Evolutionary conservation across 2,329 filamentous ascomycete species (phyloP).

Genomic region (Gyromitra esculenta): DNA sequence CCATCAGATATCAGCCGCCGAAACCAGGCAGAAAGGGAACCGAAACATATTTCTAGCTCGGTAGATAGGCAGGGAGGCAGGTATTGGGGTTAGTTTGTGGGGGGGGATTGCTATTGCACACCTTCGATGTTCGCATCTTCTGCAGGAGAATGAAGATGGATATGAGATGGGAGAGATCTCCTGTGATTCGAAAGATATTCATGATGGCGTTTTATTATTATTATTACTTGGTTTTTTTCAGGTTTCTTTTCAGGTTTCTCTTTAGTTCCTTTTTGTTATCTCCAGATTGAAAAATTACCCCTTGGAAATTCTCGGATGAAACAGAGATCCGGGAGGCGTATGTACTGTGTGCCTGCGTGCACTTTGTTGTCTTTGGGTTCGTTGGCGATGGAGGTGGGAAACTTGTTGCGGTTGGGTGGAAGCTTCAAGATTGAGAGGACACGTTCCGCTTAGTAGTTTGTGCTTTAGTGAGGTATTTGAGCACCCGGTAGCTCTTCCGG

Average conservation of each 20-base stretch:
- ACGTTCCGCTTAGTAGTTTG: conserved; percentile 53
- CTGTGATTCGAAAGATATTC: conserved; percentile 57
- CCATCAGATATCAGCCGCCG: conserved; percentile 31
- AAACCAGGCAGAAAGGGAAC: conserved; percentile 35
- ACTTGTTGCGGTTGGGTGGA: conserved; percentile 44
- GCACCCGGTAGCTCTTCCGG: conserved; percentile 48
- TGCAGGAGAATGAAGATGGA: conserved; percentile 95
- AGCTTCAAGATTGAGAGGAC: conserved; percentile 50
- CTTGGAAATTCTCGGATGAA: conserved; percentile 45
- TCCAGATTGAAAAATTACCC: conserved; percentile 12
- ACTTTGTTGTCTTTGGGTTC: conserved; percentile 45
- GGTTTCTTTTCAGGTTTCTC: conserved; percentile 12
- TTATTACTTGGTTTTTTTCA: conserved; percentile 30
- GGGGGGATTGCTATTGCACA: conserved; percentile 50
- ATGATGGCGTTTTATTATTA: conserved; percentile 51
- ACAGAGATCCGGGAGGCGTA: conserved; percentile 41
- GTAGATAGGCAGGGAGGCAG: no score
- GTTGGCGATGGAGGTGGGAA: conserved; percentile 45
- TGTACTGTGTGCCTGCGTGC: conserved; percentile 40
- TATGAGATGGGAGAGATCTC: conserved; percentile 89
- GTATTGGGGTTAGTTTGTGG: conserved; percentile 11
- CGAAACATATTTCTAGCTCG: conserved; percentile 12
- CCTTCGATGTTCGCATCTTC: conserved; percentile 77
- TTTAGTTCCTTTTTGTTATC: conserved; percentile 7
- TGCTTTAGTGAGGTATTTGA: conserved; percentile 48